These are phyloP conservation scores for Epichloe aotearoae DNA, from an alignment of 2,329 filamentous ascomycete genomes.

Conservation along the genomic window DNA sequence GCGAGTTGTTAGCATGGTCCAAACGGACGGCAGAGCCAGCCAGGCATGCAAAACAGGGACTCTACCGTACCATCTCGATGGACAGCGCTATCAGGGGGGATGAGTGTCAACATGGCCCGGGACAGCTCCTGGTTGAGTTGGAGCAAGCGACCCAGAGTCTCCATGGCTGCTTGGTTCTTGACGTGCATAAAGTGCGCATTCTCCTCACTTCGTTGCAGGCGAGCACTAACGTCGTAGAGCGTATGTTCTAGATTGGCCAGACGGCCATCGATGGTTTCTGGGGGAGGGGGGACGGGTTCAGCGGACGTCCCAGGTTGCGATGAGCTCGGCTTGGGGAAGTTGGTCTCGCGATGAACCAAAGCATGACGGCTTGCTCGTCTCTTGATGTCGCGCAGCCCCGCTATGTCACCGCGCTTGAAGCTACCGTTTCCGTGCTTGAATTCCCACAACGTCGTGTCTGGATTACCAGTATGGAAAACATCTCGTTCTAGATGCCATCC, in stretches of 20 bases:
- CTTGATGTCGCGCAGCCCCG: constrained; percentile 89
- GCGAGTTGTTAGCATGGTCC: background rate
- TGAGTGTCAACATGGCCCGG: constrained; percentile 56
- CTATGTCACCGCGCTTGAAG: constrained; percentile 88
- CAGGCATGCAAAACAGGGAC: constrained; percentile 10
- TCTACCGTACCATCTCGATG: constrained; percentile 63
- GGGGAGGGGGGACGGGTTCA: constrained; percentile 55
- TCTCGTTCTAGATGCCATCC: constrained; percentile 60
- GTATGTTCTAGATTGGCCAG: constrained; percentile 66
- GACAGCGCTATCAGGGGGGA: constrained; percentile 62
- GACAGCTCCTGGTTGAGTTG: constrained; percentile 80
- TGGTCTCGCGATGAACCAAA: constrained; percentile 85
- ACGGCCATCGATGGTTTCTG: constrained; percentile 65
- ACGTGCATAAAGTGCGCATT: constrained; percentile 64
- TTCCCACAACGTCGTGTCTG: constrained; percentile 92
- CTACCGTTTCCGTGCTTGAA: constrained; percentile 97
- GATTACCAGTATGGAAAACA: constrained; percentile 89
- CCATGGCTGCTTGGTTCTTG: constrained; percentile 70
- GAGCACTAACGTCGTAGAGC: constrained; percentile 64
- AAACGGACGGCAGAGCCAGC: background rate
- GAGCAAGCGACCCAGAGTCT: constrained; percentile 56
- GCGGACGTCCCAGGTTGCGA: constrained; percentile 77
- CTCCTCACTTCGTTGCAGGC: constrained; percentile 74
- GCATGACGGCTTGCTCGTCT: constrained; percentile 85
- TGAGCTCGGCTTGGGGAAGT: constrained; percentile 56